phyloP scores from a whole-genome alignment of 2,329 filamentous ascomycete species.

The Fusarium vanettenii region DNA sequence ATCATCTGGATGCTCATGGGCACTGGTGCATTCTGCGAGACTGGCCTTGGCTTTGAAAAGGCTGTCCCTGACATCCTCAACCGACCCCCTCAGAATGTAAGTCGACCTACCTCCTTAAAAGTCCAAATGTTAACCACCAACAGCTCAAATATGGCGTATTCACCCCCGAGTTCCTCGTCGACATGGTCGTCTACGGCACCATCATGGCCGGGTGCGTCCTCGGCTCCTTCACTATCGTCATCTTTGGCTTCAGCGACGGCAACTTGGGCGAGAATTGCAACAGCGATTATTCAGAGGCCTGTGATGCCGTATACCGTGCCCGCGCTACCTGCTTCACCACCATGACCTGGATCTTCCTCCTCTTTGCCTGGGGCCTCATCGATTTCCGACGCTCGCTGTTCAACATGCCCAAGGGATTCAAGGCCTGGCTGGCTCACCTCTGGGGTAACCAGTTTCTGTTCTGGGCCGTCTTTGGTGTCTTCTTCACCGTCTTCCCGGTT shows the following conservation, averaged over 20 bases:
- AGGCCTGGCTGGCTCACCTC: conserved; percentile 65
- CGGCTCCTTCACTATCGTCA: conserved; percentile 68
- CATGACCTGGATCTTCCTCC: conserved; percentile 76
- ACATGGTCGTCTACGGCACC: conserved; percentile 72
- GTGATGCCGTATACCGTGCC: conserved; percentile 70
- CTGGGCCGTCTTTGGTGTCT: conserved; percentile 62
- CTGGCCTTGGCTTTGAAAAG: conserved; percentile 77
- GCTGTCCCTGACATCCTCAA: conserved; percentile 74
- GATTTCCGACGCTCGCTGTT: conserved; percentile 75
- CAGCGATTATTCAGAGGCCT: conserved; percentile 59
- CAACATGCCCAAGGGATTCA: conserved; percentile 63
- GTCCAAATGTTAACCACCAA: neutral
- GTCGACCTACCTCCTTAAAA: neutral
- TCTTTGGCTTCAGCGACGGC: conserved; percentile 57
- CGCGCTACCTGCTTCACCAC: conserved; percentile 74
- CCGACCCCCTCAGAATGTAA: conserved; percentile 63
- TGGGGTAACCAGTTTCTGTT: conserved; percentile 67
- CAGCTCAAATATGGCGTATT: conserved; percentile 66
- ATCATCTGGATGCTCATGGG: conserved; percentile 83
- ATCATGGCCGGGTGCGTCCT: conserved; percentile 72
- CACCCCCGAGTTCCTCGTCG: conserved; percentile 70
- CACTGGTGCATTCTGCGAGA: conserved; percentile 76
- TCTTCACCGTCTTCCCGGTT: conserved; percentile 67
- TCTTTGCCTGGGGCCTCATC: conserved; percentile 77
- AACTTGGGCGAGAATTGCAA: conserved; percentile 69